Evolutionary conservation across 2,329 filamentous ascomycete species (phyloP).

Genomic region (Furcasterigmium furcatum): DNA sequence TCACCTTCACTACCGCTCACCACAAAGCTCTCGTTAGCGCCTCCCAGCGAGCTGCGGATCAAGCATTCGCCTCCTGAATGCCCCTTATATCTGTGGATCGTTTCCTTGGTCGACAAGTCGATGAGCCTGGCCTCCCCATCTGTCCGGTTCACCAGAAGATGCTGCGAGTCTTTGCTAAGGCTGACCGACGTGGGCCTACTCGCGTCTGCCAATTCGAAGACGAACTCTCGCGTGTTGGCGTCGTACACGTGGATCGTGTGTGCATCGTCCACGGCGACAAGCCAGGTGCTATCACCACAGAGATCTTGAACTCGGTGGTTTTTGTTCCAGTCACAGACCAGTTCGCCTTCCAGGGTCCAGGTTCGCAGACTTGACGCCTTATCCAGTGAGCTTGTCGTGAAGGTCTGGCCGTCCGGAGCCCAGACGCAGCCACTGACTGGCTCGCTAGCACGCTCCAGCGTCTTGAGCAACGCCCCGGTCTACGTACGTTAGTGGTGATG

Average conservation of each 20-base stretch:
- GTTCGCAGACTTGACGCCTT: slow-evolving; percentile 63
- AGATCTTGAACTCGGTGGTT: slow-evolving; percentile 79
- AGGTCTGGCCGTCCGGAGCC: slow-evolving; percentile 72
- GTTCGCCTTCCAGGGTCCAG: slow-evolving; percentile 64
- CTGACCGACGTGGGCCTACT: slow-evolving; percentile 73
- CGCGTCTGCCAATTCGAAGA: slow-evolving; percentile 70
- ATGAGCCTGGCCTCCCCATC: slow-evolving; percentile 76
- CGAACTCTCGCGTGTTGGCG: slow-evolving; percentile 67
- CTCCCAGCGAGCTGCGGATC: slow-evolving; percentile 82
- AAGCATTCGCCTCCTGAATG: slow-evolving; percentile 73
- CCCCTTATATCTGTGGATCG: slow-evolving; percentile 73
- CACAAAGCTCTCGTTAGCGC: slow-evolving; percentile 88
- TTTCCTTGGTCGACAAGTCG: slow-evolving; percentile 68
- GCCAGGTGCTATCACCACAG: slow-evolving; percentile 75
- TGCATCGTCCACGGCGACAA: slow-evolving; percentile 74
- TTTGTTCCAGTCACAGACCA: slow-evolving; percentile 63
- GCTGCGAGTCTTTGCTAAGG: slow-evolving; percentile 76
- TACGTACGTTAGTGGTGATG: slow-evolving; percentile 24
- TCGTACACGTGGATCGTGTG: slow-evolving; percentile 79
- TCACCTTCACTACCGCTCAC: slow-evolving; percentile 87
- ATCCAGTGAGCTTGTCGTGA: slow-evolving; percentile 78
- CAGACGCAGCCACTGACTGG: slow-evolving; percentile 90
- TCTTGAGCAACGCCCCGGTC: slow-evolving; percentile 61
- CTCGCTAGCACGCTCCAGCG: slow-evolving; percentile 70
- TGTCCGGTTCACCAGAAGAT: slow-evolving; percentile 78